Base-by-base conservation (phyloP, 768 basidiomycete genomes). In the Amanita molliuscula region DNA sequence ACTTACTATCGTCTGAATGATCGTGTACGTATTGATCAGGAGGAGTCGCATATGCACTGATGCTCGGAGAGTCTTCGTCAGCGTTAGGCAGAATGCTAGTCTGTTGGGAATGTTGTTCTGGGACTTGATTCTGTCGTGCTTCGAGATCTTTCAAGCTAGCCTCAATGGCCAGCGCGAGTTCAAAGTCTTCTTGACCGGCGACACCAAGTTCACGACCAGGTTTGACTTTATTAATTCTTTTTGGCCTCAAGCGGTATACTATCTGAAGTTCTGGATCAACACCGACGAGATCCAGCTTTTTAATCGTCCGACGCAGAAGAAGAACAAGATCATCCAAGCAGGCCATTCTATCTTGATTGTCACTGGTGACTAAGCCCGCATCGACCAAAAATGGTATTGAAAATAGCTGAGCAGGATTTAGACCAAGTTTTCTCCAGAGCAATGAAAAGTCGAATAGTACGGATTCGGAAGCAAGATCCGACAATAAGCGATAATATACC, bases 401-500 rank as follows among this genome's bases (percentile, higher is more conserved):
- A 54, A 88, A 76, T 0, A 62, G 55, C 43, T 59, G 62, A 0
- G 55, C 57, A 0, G 77, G 67, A 49, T 80, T 55, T 11, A 83
- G 55, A 1, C 64, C 59, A 1, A 81, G 58, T 21, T 62, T 65
- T 11, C 52, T 55, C 81, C 83, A 88, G 8, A 89, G 55, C 0
- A 58, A 48, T 20, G 61, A 41, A 56, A 82, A 86, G 55, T 82
- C 72, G 52, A 80, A 76, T 1, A 70, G 69, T 4, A 56, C 55
- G n/a, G 66, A 60, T 1, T 61, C 59, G 3, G 74, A 62, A 16
- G 82, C 60, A 10, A 88, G 64, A 3, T 65, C 64, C 18, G 70
- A 67, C 33, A 91, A 69, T 46, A 91, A 75, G 15, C 78, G 77
- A 56, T 77, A 74, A 59, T 91, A 91, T 33, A 88, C 64, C 83